These are phyloP conservation scores for Apiotrichum akiyoshidainum DNA, from an alignment of 1,284 basidiomycete genomes.

Conservation along the genomic window DNA sequence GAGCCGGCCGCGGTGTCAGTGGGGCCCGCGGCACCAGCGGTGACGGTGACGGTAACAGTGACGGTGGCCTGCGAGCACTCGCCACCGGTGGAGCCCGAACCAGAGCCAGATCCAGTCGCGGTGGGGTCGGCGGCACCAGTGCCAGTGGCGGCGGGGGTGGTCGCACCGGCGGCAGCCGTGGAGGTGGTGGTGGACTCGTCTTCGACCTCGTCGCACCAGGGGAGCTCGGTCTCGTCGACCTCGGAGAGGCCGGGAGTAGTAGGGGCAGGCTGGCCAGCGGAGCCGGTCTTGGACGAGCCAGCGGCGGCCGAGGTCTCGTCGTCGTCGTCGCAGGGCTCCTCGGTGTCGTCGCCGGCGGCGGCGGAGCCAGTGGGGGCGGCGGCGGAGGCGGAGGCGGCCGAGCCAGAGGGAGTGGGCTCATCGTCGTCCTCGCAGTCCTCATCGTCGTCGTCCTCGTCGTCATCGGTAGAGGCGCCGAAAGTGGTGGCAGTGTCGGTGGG, in stretches of 20 bases:
- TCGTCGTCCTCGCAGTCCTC: constrained; percentile 11
- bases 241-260: no score
- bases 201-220: constrained; percentile 19
- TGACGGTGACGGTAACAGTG: constrained; percentile 7
- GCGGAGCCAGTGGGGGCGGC: neutral
- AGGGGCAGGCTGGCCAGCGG: no score
- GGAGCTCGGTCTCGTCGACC: constrained; percentile 15
- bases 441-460: neutral
- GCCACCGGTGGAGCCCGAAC: neutral
- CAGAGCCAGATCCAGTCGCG: neutral
- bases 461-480: neutral
- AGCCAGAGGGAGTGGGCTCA: constrained; percentile 45
- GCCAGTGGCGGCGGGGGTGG: neutral
- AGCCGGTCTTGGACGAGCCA: neutral
- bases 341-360: neutral
- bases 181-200: neutral
- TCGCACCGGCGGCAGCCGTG: neutral
- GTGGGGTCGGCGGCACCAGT: constrained; percentile 33
- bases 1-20: neutral
- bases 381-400: constrained; percentile 51
- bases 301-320: neutral
- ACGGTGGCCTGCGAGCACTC: neutral
- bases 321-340: neutral
- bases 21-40: neutral
- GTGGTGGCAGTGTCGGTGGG: neutral